Percentiles rank a stretch among this genome's conserved stretches.
phyloP scores from a whole-genome alignment of 495 filamentous ascomycete genomes.

The Achaetomiella virescens region DNA sequence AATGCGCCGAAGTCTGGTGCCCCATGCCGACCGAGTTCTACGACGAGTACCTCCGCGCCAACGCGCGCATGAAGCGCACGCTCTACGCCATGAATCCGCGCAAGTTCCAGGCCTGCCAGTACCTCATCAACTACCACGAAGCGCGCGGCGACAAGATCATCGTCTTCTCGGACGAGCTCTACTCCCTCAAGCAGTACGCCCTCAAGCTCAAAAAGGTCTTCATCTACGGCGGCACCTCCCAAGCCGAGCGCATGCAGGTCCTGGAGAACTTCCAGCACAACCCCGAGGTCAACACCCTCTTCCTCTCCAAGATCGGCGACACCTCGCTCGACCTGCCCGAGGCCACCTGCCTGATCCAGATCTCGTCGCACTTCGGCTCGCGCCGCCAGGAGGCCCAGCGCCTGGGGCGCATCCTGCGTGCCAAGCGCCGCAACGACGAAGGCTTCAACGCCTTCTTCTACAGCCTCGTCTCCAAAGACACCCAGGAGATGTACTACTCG shows the following conservation, averaged over 20 bases:
- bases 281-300: conserved; percentile 86
- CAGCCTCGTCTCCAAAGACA: conserved; percentile 93
- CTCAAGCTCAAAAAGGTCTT: conserved; percentile 78
- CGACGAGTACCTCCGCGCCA: conserved; percentile 69
- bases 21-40: conserved; percentile 99
- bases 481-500: conserved; percentile 97
- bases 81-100: conserved; percentile 96
- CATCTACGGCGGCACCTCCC: conserved; percentile 87
- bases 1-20: conserved; percentile 98
- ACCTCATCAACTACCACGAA: conserved; percentile 97
- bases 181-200: conserved; percentile 81
- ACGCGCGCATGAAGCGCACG: conserved; percentile 52
- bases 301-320: conserved; percentile 96
- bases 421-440: conserved; percentile 94
- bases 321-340: conserved; percentile 95
- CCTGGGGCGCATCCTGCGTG: conserved; percentile 88
- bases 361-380: conserved; percentile 96
- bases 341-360: conserved; percentile 95
- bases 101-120: conserved; percentile 96
- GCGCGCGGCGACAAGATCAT: conserved; percentile 96
- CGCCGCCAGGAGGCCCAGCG: conserved; percentile 96
- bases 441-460: conserved; percentile 99
- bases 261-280: conserved; percentile 97
- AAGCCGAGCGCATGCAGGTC: conserved; percentile 80
- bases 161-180: conserved; percentile 98